Evolutionary conservation across 352 stramenopile genomes (phyloP), one percentile per base, ranked within the genome.

Genomic region (Thraustochytrium sp.): DNA sequence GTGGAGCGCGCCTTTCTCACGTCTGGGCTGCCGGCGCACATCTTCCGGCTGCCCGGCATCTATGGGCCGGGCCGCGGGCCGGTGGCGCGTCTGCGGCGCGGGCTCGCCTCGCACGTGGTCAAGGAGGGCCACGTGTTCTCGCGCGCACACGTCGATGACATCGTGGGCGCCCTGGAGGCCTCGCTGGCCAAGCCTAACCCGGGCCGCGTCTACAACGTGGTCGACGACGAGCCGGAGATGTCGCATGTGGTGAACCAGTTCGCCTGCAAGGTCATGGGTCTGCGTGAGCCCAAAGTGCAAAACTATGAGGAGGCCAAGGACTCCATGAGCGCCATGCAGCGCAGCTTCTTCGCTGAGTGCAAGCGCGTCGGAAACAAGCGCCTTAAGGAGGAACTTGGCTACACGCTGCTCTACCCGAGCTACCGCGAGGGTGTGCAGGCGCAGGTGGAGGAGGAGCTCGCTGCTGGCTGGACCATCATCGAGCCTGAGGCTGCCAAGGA

Each of bases 21-120:
- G 37, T 80, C 53, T 23, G 80, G 82, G 2, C 83, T 97, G 2
- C 92, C 92, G 0, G 82, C 88, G 21, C 93, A 96, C 64, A 88
- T 96, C 40, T 95, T 97, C 84, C 92, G 93, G 37, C 92, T 97
- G 55, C 93, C 91, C 8, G 93, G 93, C 3, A 97, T 97, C 84
- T 97, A 97, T 84, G 93, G 93, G 9, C 93, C 93, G 0, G 90
- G 90, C 0, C 87, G 93, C 16, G 93, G 92, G 18, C 91, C 91
- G 3, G 86, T 97, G 62, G 90, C 90, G 11, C 94, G 92, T 53
- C 88, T 96, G 54, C 90, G 90, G 31, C 91, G 88, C 21, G 90
- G 90, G 36, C 85, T 87, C 1, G 90, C 91, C 21, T 89, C 88
- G 31, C 87, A 89, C 31, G 93, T 94, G 46, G 86, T 94, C 77